Base-by-base conservation (phyloP, 768 basidiomycete species). In the Lactarius psammicola region DNA sequence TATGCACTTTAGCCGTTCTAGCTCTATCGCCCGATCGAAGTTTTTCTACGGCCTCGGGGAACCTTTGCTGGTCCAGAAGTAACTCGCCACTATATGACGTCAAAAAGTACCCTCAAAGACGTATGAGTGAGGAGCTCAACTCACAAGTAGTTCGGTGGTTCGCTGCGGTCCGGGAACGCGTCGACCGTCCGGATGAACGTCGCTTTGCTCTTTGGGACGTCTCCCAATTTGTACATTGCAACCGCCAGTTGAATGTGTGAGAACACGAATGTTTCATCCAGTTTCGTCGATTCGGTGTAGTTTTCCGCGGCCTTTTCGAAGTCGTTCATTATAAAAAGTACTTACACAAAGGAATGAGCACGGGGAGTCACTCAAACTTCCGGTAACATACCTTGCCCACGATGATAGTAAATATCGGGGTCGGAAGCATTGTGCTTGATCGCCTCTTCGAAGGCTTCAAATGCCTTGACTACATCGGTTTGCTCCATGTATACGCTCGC, bases 401-500 rank as follows among this genome's bases (percentile, higher is more conserved):
- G 93, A 76, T 99, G 97, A 78, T 99, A 99, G 80, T 93, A 98
- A 63, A 97, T 94, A 76, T 98, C 96, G 0, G 96, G 89, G 77
- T 98, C 95, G 56, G 87, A 79, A 7, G 87, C 79, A 72, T 98
- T 88, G 70, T 90, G 84, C 71, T 82, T 81, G 73, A 94, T 88
- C 1, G 97, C 97, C 68, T 89, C 82, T 53, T 96, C 95, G 74
- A 98, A 98, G 74, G 90, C 92, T 65, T 89, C 86, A 77, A 98
- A 95, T 1, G 96, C 91, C 69, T 85, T 86, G 23, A 81, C 78
- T 15, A 91, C 83, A 68, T 94, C 85, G 46, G 89, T 88, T 72
- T 95, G 88, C 75, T 99, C 97, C 96, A 99, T 98, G 76, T 95
- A 83, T 44, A 98, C 95, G 71, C 90, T 93, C 17, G 96, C 97